phyloP scores from a whole-genome alignment of 257 asterid species.

The Nicotiana benthamiana region DNA sequence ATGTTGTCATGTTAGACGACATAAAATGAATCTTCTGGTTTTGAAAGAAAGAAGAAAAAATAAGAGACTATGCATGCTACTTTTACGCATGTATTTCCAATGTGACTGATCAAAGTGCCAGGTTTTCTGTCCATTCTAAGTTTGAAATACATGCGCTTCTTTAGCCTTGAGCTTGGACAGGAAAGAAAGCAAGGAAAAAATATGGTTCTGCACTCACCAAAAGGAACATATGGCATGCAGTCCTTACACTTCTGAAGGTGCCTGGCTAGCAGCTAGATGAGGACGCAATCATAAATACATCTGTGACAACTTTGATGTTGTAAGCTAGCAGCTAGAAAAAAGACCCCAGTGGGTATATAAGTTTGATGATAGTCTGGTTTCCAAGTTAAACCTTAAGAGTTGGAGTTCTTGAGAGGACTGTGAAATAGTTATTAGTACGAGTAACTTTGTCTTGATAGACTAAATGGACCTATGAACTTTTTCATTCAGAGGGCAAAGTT shows the following conservation, averaged over 20 bases:
- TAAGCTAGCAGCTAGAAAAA: background rate
- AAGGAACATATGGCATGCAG: background rate
- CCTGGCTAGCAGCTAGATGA: background rate
- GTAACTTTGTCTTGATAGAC: background rate
- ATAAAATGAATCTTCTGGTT: background rate
- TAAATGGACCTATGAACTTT: background rate
- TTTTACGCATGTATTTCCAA: background rate
- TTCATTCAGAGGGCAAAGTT: background rate
- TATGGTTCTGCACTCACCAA: background rate
- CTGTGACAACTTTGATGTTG: background rate
- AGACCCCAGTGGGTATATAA: background rate
- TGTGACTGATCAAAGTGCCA: background rate
- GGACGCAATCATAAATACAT: background rate
- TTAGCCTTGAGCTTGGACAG: background rate
- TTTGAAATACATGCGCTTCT: background rate
- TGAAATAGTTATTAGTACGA: background rate
- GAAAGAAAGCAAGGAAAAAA: background rate
- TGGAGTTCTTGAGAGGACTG: background rate
- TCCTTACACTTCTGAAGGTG: background rate
- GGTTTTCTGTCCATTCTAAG: background rate
- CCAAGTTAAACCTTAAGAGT: background rate
- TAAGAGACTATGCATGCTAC: background rate
- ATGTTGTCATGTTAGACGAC: background rate
- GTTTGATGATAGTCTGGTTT: background rate
- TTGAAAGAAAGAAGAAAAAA: background rate